Conservation (phyloP, 345 rosid genomes). For the thale cress (Arabidopsis thaliana) region DNA sequence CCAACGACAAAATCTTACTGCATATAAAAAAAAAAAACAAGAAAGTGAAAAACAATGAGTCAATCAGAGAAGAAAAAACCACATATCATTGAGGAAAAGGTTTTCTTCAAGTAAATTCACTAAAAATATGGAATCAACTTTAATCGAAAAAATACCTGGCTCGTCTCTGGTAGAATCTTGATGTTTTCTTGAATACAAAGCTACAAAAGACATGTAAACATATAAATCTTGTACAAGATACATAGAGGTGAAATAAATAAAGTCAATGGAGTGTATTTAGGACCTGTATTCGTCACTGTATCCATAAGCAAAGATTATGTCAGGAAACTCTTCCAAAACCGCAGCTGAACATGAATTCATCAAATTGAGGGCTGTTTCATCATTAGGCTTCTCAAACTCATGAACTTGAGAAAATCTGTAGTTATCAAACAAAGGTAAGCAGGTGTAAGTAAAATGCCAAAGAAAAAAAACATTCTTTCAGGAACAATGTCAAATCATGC, state of each 20-base stretch:
- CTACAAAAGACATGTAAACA: conserved; percentile 46
- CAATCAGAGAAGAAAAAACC: conserved; percentile 9
- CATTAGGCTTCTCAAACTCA: conserved; percentile 79
- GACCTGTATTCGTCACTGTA: conserved; percentile 81
- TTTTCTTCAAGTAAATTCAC: background rate
- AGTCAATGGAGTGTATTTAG: background rate
- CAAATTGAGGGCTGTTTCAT: conserved; percentile 63
- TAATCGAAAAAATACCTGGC: conserved; percentile 57
- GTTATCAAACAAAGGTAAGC: conserved; percentile 2
- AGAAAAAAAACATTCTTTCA: background rate
- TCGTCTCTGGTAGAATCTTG: conserved; percentile 85
- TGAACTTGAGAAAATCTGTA: conserved; percentile 70
- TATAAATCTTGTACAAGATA: background rate
- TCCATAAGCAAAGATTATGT: conserved; percentile 80
- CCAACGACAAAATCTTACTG: conserved; percentile 82
- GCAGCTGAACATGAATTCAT: conserved; percentile 77
- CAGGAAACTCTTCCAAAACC: conserved; percentile 74
- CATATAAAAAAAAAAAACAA: conserved; percentile 41
- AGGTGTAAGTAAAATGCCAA: background rate
- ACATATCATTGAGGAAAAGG: background rate
- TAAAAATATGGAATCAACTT: background rate
- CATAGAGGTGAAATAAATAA: background rate
- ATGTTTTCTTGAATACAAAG: conserved; percentile 79
- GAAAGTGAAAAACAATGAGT: conserved; percentile 29
- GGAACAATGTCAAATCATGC: conserved; percentile 11